A percentile compares a stretch with the other conserved stretches of the same genome.
Conservation (phyloP, 345 rosid genomes). For the Salix koriyanagi region DNA sequence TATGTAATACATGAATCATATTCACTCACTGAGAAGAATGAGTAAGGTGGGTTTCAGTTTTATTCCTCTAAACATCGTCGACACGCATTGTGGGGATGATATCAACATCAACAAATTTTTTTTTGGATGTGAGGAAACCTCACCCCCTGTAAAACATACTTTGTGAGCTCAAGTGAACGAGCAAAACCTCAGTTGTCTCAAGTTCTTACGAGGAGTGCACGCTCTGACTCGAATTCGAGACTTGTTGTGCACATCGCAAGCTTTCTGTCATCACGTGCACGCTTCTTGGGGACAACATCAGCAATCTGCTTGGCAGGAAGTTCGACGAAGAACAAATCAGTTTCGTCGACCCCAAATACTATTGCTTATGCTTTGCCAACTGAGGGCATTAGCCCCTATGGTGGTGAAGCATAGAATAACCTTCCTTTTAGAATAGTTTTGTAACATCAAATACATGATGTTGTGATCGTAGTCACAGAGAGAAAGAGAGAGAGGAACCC, state of each 20-base stretch:
- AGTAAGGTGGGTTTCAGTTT: constrained; percentile 36
- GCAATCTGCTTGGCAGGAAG: constrained; percentile 44
- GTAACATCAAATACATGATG: no score
- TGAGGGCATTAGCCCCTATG: constrained; percentile 30
- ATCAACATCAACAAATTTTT: constrained; percentile 33
- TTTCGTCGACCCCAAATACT: constrained; percentile 36
- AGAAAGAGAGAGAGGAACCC: not conserved
- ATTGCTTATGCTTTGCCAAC: constrained; percentile 49
- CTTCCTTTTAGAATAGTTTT: constrained; percentile 20
- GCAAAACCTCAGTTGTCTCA: no score
- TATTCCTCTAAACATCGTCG: constrained; percentile 48
- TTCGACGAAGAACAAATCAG: constrained; percentile 51
- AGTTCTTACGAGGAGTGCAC: no score
- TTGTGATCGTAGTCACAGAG: not conserved
- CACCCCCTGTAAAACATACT: no score
- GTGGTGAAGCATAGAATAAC: constrained; percentile 56
- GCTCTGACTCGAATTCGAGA: no score
- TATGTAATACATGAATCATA: not conserved
- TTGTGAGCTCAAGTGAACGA: no score
- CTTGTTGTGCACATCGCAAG: no score
- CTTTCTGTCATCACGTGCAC: no score
- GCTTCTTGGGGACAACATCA: constrained; percentile 19
- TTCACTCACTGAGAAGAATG: constrained; percentile 33
- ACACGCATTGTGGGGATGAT: constrained; percentile 47
- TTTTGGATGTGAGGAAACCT: no score